Percentiles rank a stretch among this genome's conserved stretches.
Conservation (phyloP, 139 green algal species). For the Tetradesmus lagerheimii region DNA sequence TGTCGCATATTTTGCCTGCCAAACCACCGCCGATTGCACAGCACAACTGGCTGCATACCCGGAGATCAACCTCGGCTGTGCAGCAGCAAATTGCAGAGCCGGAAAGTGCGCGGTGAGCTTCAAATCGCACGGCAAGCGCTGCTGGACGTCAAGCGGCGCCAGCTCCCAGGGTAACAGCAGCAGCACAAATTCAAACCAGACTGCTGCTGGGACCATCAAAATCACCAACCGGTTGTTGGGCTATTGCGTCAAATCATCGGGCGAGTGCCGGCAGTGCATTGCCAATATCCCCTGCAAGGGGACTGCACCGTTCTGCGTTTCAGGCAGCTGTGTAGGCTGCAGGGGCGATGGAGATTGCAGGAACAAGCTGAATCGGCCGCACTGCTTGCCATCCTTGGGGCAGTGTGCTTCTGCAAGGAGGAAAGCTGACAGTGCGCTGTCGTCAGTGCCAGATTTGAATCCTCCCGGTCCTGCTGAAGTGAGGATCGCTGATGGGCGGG, state of each 20-base stretch:
- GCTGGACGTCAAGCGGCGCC: not conserved
- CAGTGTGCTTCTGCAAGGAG: not conserved
- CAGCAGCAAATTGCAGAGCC: not conserved
- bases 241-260: not conserved
- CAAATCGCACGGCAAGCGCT: not conserved
- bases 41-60: not conserved
- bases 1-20: too few relatives aligned
- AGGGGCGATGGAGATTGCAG: not conserved
- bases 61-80: not conserved
- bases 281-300: not conserved
- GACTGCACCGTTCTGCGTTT: not conserved
- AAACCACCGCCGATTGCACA: not conserved
- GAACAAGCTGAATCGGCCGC: not conserved
- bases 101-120: not conserved
- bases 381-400: not conserved
- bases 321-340: not conserved
- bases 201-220: not conserved
- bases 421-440: too few relatives aligned
- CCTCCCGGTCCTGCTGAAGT: not conserved
- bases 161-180: not conserved
- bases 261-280: not conserved
- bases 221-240: not conserved
- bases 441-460: not conserved
- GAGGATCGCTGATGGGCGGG: not conserved
- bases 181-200: conserved; percentile 1